Evolutionary conservation across 2,329 filamentous ascomycete genomes (phyloP).

Genomic region (Xylaria polymorpha): DNA sequence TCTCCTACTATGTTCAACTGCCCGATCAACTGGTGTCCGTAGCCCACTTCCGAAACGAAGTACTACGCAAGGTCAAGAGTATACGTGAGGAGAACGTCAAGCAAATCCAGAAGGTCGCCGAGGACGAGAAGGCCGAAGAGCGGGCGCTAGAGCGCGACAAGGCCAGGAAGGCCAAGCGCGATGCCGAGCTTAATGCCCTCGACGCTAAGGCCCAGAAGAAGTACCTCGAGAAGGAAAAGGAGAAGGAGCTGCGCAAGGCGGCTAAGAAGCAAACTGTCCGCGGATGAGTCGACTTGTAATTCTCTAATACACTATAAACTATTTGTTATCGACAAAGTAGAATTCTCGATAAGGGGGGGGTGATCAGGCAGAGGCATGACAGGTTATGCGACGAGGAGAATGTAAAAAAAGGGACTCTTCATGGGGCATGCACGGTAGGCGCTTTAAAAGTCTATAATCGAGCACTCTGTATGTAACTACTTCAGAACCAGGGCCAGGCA

Average conservation of each 20-base stretch:
- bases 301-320: neutral
- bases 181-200: constrained; percentile 80
- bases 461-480: constrained; percentile 25
- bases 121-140: constrained; percentile 85
- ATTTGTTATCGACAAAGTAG: neutral
- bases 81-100: constrained; percentile 83
- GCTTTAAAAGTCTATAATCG: constrained; percentile 26
- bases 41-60: constrained; percentile 91
- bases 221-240: constrained; percentile 82
- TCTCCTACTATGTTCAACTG: constrained; percentile 85
- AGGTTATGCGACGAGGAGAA: constrained; percentile 12
- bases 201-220: constrained; percentile 88
- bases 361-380: neutral
- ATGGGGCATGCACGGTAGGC: constrained; percentile 15
- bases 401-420: constrained; percentile 7
- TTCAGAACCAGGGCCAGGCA: constrained; percentile 9
- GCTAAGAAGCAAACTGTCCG: constrained; percentile 67
- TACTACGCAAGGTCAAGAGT: constrained; percentile 82
- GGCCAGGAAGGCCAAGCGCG: constrained; percentile 89
- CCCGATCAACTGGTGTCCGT: constrained; percentile 80
- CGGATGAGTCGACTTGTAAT: constrained; percentile 42
- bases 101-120: constrained; percentile 81
- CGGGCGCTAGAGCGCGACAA: constrained; percentile 76
- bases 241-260: constrained; percentile 73
- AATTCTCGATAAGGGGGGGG: neutral